Evolutionary conservation across 805 yeast genomes (phyloP).

Genomic region (Yamadazyma akitaensis): DNA sequence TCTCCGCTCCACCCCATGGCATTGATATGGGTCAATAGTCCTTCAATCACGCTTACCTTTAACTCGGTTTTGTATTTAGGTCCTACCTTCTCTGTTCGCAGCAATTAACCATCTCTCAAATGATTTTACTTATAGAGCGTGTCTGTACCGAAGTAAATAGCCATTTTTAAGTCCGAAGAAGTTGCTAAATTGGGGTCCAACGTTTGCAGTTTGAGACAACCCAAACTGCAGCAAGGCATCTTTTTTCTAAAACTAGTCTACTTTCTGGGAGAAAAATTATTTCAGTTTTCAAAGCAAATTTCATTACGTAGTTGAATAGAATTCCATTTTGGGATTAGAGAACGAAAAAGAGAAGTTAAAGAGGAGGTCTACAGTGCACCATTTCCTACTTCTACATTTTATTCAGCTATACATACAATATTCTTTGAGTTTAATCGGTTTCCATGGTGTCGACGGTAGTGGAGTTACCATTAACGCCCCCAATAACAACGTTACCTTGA

Average conservation of each 20-base stretch:
- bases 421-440: conserved; percentile 18
- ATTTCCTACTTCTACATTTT: background rate
- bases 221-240: too few species aligned
- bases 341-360: background rate
- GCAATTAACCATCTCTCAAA: background rate
- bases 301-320: too few species aligned
- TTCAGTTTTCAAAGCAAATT: too few species aligned
- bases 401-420: conserved; percentile 3
- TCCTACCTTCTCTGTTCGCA: background rate
- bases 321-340: too few species aligned
- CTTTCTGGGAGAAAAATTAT: too few species aligned
- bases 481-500: conserved; percentile 65
- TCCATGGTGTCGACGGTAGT: conserved; percentile 35
- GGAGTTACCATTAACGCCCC: conserved; percentile 18
- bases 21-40: background rate
- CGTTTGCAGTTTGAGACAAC: too few species aligned
- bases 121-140: background rate
- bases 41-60: background rate
- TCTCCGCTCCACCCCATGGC: background rate
- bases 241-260: too few species aligned
- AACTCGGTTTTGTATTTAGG: too few species aligned
- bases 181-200: too few species aligned
- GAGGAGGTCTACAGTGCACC: background rate
- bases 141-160: background rate
- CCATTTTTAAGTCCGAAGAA: too few species aligned